phyloP scores from a whole-genome alignment of 768 basidiomycete genomes.

The Boletus eberwhitei region DNA sequence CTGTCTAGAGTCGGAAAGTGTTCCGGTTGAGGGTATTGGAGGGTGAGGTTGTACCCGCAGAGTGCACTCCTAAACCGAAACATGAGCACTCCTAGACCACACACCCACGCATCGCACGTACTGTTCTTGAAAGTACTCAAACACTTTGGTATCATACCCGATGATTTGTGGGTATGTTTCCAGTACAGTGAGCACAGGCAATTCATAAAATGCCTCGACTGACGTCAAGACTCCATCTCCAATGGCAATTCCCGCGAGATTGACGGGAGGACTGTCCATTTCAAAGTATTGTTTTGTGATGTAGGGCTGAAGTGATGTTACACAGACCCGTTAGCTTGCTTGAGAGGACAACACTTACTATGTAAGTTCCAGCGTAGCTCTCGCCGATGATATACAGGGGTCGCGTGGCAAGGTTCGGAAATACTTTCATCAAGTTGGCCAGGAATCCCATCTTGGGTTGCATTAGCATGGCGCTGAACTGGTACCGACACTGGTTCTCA shows the following conservation, averaged over 20 bases:
- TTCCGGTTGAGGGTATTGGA: no score
- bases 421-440: constrained; percentile 66
- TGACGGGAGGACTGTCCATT: constrained; percentile 59
- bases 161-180: constrained; percentile 76
- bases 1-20: no score
- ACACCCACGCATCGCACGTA: no score
- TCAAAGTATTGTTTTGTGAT: constrained; percentile 74
- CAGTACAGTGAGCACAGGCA: constrained; percentile 58
- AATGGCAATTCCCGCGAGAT: constrained; percentile 61
- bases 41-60: no score
- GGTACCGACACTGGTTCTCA: no score
- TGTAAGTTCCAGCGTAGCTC: constrained; percentile 70
- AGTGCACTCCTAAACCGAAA: no score
- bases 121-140: no score
- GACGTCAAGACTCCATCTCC: constrained; percentile 46
- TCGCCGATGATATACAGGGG: constrained; percentile 72
- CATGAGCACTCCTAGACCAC: no score
- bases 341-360: constrained; percentile 44
- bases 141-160: no score
- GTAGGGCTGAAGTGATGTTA: constrained; percentile 52
- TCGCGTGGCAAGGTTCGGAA: constrained; percentile 61
- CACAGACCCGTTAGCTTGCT: background rate
- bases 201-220: constrained; percentile 14
- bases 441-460: constrained; percentile 61
- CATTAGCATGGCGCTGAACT: background rate